A percentile compares a stretch with the other conserved stretches of the same genome.
Evolutionary conservation across 306 rosid species (phyloP).

Genomic region (Castanea sativa): DNA sequence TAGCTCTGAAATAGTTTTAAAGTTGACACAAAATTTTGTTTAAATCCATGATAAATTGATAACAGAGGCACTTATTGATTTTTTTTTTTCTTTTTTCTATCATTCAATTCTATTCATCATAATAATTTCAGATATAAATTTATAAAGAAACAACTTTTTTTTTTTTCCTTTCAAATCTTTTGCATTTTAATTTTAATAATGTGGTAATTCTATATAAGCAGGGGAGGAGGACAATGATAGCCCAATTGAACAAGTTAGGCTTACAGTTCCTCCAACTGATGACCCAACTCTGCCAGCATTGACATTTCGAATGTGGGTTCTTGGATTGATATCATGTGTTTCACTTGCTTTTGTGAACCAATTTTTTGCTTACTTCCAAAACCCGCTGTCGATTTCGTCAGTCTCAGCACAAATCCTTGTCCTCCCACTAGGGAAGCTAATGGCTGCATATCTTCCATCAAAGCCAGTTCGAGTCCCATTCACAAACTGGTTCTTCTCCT

Average conservation of each 20-base stretch:
- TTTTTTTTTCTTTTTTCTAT: background rate
- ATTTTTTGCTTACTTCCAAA: constrained; percentile 61
- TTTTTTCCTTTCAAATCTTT: background rate
- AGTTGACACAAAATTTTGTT: background rate
- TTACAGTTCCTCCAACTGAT: constrained; percentile 65
- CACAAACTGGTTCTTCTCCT: constrained; percentile 50
- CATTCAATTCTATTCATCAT: background rate
- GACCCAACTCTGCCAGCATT: constrained; percentile 63
- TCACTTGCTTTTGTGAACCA: constrained; percentile 72
- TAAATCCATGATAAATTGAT: background rate
- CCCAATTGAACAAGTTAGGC: constrained; percentile 82
- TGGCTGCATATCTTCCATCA: constrained; percentile 73
- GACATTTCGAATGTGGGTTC: constrained; percentile 86
- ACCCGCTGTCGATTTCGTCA: constrained; percentile 44
- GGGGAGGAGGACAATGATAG: constrained; percentile 51
- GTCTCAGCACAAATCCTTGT: constrained; percentile 75
- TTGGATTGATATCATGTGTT: constrained; percentile 57
- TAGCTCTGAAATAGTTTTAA: background rate
- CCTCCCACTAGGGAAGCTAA: constrained; percentile 70
- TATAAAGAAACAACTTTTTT: background rate
- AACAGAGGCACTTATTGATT: too few species aligned
- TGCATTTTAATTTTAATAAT: too few species aligned
- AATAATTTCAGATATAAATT: background rate
- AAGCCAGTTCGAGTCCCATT: constrained; percentile 32
- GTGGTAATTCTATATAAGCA: background rate